Evolutionary conservation across 805 yeast genomes (phyloP), one percentile per base, ranked within the genome.

Genomic region (Suhomyces pyralidae): DNA sequence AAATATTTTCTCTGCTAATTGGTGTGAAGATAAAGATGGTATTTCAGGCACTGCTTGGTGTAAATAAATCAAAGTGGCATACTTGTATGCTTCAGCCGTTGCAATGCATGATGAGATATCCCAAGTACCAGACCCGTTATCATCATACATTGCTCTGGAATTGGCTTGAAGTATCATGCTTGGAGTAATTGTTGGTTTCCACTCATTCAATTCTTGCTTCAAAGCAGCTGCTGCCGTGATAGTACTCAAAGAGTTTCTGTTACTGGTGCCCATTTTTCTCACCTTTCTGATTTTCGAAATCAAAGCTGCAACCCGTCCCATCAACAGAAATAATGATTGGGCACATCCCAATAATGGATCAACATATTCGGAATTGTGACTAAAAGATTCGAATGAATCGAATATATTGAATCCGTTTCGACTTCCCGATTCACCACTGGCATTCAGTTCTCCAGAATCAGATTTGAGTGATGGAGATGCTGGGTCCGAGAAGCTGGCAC

Each of bases 11-110:
- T 81, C 84, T 0, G 90, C 86, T 30, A 84, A 62, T 49, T 74
- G 80, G 52, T 78, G 82, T 1, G 86, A 78, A 7, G 81, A 65
- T 38, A 71, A 62, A 7, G 82, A 79, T 8, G 87, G 86, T 15
- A 84, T 76, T 56, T 85, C 88, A 0, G 90, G 90, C 3, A 85
- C 88, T 0, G 88, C 85, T 61, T 85, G 89, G 62, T 84, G 88
- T 28, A 85, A 65, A 60, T 82, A 84, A 19, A 85, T 61, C 38
- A 85, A 63, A 0, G 87, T 74, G 1, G 88, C 78, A 62, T 74
- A 82, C 40, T 88, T 62, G 64, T 85, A 85, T 0, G 89, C 85
- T 60, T 85, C 90, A 2, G 90, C 89, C 0, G 89, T 85, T 1
- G 88, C 81, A 24, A 85, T 72, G 53, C 86, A 81, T 8, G 86